phyloP scores from a whole-genome alignment of 768 basidiomycete species.

The Suillus bovinus region DNA sequence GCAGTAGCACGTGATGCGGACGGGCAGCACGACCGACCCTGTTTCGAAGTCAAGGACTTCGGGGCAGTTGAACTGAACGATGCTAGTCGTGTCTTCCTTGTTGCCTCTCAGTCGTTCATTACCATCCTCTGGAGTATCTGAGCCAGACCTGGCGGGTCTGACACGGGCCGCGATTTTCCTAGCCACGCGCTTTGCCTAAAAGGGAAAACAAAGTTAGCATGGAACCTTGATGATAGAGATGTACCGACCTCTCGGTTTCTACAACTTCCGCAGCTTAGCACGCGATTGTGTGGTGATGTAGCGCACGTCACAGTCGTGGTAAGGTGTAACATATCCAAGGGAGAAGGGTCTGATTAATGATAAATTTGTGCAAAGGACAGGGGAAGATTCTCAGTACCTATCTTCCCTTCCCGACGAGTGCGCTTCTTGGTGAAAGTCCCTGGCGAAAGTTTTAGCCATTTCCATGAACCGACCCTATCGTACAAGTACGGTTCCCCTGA shows the following conservation, averaged over 20 bases:
- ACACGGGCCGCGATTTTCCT: constrained; percentile 87
- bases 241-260: constrained; percentile 76
- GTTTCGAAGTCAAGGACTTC: constrained; percentile 86
- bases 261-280: constrained; percentile 86
- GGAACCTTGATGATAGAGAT: constrained; percentile 7
- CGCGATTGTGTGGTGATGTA: constrained; percentile 72
- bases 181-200: constrained; percentile 83
- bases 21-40: constrained; percentile 87
- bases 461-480: constrained; percentile 87
- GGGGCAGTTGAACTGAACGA: constrained; percentile 95
- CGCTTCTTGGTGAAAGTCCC: constrained; percentile 84
- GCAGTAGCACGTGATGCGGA: constrained; percentile 97
- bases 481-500: constrained; percentile 64
- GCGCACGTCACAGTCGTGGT: constrained; percentile 78
- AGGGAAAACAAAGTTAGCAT: constrained; percentile 14
- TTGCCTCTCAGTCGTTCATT: constrained; percentile 42
- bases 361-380: constrained; percentile 17
- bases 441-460: constrained; percentile 78
- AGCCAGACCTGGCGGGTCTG: constrained; percentile 73
- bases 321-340: constrained; percentile 71
- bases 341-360: constrained; percentile 55
- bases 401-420: constrained; percentile 81
- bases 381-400: constrained; percentile 48
- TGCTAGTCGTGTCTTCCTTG: constrained; percentile 73
- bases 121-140: constrained; percentile 63